Evolutionary conservation across 2,329 filamentous ascomycete species (phyloP).

Genomic region (Fusarium agapanthi): DNA sequence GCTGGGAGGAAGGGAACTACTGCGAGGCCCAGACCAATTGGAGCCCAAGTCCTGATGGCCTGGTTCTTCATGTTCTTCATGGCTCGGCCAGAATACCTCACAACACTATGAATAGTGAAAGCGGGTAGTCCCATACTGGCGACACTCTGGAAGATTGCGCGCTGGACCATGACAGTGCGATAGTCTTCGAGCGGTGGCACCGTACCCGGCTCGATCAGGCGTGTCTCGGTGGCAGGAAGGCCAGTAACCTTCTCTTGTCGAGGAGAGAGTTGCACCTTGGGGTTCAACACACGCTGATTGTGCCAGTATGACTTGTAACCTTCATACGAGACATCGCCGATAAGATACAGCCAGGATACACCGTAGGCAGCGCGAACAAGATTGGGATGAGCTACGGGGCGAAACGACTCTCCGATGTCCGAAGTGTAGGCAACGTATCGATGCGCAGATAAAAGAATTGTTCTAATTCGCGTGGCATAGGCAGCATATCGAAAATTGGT

Average conservation of each 20-base stretch:
- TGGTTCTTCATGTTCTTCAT: slow-evolving; percentile 83
- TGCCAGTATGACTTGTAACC: slow-evolving; percentile 94
- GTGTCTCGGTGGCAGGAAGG: slow-evolving; percentile 47
- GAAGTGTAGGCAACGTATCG: slow-evolving; percentile 97
- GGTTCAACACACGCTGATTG: slow-evolving; percentile 80
- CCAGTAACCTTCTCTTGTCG: slow-evolving; percentile 60
- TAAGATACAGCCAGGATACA: slow-evolving; percentile 90
- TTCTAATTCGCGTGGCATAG: slow-evolving; percentile 85
- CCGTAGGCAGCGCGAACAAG: slow-evolving; percentile 86
- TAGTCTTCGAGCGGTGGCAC: slow-evolving; percentile 86
- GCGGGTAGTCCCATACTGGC: slow-evolving; percentile 95
- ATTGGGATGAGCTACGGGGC: slow-evolving; percentile 87
- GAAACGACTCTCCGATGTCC: slow-evolving; percentile 95
- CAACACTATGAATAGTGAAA: slow-evolving; percentile 92
- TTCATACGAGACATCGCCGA: slow-evolving; percentile 90
- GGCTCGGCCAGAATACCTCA: slow-evolving; percentile 87
- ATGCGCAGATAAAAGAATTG: slow-evolving; percentile 88
- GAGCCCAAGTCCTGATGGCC: slow-evolving; percentile 82
- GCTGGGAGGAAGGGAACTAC: slow-evolving; percentile 85
- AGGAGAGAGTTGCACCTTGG: slow-evolving; percentile 65
- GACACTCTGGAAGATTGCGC: slow-evolving; percentile 88
- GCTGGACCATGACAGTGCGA: slow-evolving; percentile 87
- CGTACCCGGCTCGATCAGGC: slow-evolving; percentile 49
- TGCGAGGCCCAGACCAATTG: slow-evolving; percentile 83
- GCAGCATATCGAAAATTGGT: slow-evolving; percentile 89